Evolutionary conservation across 768 basidiomycete genomes (phyloP), one percentile per base, ranked within the genome.

Genomic region (Suillus brevipes): DNA sequence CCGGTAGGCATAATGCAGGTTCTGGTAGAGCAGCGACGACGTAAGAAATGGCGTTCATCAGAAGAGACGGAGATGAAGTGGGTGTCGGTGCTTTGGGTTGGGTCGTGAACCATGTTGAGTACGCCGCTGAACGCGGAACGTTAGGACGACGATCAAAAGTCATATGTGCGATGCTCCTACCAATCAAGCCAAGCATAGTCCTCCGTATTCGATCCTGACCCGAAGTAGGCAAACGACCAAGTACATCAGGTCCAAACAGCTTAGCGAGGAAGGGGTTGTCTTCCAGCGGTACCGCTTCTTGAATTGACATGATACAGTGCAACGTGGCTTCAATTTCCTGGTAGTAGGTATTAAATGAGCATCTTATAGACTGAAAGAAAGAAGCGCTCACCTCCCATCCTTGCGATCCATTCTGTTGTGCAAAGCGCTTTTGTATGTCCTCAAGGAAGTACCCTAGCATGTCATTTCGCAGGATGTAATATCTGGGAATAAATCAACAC

Each of bases 271-370:
- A 83, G 0, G 78, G 72, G 60, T 84, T 84, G 62, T 83, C 81
- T 45, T 85, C 83, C 2, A 87, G 68, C 3, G 87, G 88, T 34
- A 96, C 82, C 1, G 94, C 94, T 80, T 98, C 96, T 70, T 96
- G 92, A 10, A 95, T 83, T 7, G 90, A 90, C 79, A 89, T 88
- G 45, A 97, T 82, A 71, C 92, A 95, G 72, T 96, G 92, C 8
- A 98, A 75, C 0, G 89, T 89, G 2, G 91, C 91, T 77, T 98
- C 96, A 45, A 95, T 84, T 65, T 92, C 89, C 93, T 97, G 67
- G 61, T 49, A 36, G 13, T 9, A 20, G 5, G 25, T 60, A 36
- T 34, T 16, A 1, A 14, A n/a, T 64, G 1, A 16, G 49, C 18
- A 14, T 31, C 23, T 37, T 7, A 6, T 31, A 10, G 1, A 20